Conservation (phyloP, 2,329 filamentous ascomycete species). For the Microcyclospora tardicrescens region DNA sequence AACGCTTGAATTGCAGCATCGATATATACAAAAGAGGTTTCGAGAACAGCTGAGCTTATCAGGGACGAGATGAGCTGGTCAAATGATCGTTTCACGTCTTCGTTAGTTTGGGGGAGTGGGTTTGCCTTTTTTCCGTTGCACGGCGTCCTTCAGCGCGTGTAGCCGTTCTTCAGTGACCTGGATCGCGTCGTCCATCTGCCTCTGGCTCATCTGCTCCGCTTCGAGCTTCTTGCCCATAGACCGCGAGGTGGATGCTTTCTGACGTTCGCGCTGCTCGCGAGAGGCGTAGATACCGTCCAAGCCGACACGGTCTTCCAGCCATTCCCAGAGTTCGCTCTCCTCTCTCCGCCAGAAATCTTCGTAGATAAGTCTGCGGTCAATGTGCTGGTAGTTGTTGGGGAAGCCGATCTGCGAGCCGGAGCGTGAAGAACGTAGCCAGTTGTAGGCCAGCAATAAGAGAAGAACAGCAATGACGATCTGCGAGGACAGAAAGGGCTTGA, state of each 20-base stretch:
- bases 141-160: conserved; percentile 58
- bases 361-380: conserved; percentile 67
- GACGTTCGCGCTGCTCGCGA: conserved; percentile 11
- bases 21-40: no score
- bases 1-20: no score
- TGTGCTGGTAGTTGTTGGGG: conserved; percentile 28
- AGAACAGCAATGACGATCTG: conserved; percentile 68
- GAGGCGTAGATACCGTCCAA: conserved; percentile 41
- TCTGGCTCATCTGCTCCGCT: conserved; percentile 60
- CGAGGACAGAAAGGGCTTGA: conserved; percentile 58
- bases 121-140: conserved; percentile 43
- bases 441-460: conserved; percentile 57
- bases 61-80: no score
- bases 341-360: conserved; percentile 86
- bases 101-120: no score
- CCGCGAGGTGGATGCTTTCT: conserved; percentile 15
- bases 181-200: conserved; percentile 70
- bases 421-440: conserved; percentile 38
- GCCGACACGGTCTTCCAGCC: conserved; percentile 77
- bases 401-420: conserved; percentile 25
- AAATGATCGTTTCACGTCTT: no score
- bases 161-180: conserved; percentile 76
- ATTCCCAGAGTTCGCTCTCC: conserved; percentile 82
- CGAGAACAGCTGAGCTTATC: no score
- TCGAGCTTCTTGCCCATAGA: conserved; percentile 23